Conservation (phyloP, 192 early-diverging fungal genomes). For the Backusella liffmaniae region DNA sequence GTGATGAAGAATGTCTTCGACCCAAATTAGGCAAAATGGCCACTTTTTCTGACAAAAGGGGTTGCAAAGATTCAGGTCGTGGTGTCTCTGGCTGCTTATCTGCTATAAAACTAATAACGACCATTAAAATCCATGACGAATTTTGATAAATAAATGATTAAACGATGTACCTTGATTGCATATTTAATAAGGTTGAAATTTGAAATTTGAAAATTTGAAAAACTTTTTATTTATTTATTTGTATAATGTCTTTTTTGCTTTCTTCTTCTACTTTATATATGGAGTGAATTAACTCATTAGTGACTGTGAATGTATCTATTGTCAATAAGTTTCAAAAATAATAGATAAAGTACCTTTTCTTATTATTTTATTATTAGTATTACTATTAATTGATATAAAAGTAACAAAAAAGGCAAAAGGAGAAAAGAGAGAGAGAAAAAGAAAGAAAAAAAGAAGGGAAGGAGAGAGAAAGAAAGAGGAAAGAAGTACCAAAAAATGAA, state of each 20-base stretch:
- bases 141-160: neutral
- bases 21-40: conserved; percentile 11
- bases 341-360: neutral
- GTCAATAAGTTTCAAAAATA: neutral
- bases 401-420: neutral
- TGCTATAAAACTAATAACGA: conserved; percentile 13
- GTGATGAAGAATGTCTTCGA: conserved; percentile 11
- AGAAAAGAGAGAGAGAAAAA: neutral
- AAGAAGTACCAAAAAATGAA: neutral
- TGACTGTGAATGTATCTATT: neutral
- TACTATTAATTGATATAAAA: neutral
- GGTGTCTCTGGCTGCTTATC: conserved; percentile 30
- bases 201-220: neutral
- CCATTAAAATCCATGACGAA: neutral
- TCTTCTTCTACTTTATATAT: neutral
- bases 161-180: neutral
- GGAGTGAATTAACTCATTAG: neutral
- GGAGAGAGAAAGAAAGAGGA: neutral
- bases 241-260: neutral
- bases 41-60: conserved; percentile 5
- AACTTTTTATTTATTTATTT: neutral
- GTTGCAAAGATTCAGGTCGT: conserved; percentile 17
- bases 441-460: neutral
- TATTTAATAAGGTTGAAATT: neutral
- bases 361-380: neutral